Evolutionary conservation across 768 basidiomycete genomes (phyloP), one percentile per base, ranked within the genome.

Genomic region (Thelephora ganbajun): DNA sequence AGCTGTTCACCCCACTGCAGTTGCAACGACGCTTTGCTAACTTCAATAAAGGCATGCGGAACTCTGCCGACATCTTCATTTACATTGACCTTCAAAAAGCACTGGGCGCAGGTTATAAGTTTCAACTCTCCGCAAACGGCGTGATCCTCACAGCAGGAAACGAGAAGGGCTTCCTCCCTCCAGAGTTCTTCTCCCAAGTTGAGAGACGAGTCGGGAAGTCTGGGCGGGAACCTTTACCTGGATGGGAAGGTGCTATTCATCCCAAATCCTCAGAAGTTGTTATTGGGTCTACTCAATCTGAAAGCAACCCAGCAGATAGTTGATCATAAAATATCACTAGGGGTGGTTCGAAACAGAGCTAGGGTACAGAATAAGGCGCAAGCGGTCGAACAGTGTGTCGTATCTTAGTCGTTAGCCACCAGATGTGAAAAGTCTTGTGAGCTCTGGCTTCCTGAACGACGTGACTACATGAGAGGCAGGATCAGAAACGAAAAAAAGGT

Each of bases 101-200:
- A 0, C 63, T 87, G 42, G 70, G 74, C 20, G 73, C 73, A 1
- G 86, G 84, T 1, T 68, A 87, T 61, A 68, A 72, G 47, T 86
- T 98, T 50, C 80, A 75, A 62, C 62, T 89, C 2, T 93, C 90
- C 1, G 68, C 76, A 2, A 97, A 98, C 52, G 90, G 88, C 2
- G 93, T 97, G 16, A 73, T 97, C 11, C 73, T 98, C 1, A 90
- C 88, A 0, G 79, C 78, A 44, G 94, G 94, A 0, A 69, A 89
- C 50, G 69, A 68, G 36, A 56, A 59, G 2, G 90, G 91, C 0
- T 68, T 76, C 48, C 57, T 94, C 11, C 56, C 63, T 1, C 70
- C 77, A 3, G 63, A 74, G 20, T 85, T 77, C 57, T 98, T 96
- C 63, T 53, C 64, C 14, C 70, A 74, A 13, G 90, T 90, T 1